A percentile compares a stretch with the other conserved stretches of the same genome.
phyloP scores from a whole-genome alignment of 2,329 filamentous ascomycete species.

The Ceratocystis alfenasii region DNA sequence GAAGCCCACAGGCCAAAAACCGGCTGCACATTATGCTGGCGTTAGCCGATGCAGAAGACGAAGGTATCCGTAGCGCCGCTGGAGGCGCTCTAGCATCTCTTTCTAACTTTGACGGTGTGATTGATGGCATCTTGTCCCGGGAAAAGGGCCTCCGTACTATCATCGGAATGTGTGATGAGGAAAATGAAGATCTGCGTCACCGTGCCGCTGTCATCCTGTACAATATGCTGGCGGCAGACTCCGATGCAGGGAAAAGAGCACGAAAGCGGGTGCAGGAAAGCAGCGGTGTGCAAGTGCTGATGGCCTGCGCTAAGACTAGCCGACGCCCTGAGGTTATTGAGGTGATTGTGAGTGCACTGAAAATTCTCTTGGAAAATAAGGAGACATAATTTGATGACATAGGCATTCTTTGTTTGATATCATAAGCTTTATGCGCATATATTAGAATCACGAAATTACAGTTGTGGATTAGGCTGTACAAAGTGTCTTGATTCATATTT shows the following conservation, averaged over 20 bases:
- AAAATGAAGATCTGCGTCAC: conserved; percentile 54
- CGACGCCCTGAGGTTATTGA: conserved; percentile 58
- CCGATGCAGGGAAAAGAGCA: conserved; percentile 50
- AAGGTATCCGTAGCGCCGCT: conserved; percentile 66
- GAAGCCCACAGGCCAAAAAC: conserved; percentile 53
- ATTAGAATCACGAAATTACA: too few relatives aligned
- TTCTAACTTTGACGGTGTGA: conserved; percentile 63
- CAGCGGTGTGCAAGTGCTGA: conserved; percentile 56
- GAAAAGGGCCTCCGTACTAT: conserved; percentile 64
- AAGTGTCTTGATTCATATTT: background rate
- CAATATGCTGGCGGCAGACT: conserved; percentile 59
- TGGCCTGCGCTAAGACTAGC: conserved; percentile 55
- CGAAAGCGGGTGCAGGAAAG: conserved; percentile 48
- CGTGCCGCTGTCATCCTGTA: conserved; percentile 63
- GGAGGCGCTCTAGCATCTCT: conserved; percentile 80
- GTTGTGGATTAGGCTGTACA: background rate
- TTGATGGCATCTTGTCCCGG: conserved; percentile 56
- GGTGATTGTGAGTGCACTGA: conserved; percentile 59
- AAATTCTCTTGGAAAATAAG: conserved; percentile 44
- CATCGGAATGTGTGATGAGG: conserved; percentile 67
- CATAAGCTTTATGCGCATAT: too few relatives aligned
- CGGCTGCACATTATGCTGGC: conserved; percentile 76
- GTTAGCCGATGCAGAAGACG: conserved; percentile 74
- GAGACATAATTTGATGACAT: conserved; percentile 21
- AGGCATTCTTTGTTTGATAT: background rate